Conservation (phyloP, 345 rosid genomes). For the Camelina hispida region DNA sequence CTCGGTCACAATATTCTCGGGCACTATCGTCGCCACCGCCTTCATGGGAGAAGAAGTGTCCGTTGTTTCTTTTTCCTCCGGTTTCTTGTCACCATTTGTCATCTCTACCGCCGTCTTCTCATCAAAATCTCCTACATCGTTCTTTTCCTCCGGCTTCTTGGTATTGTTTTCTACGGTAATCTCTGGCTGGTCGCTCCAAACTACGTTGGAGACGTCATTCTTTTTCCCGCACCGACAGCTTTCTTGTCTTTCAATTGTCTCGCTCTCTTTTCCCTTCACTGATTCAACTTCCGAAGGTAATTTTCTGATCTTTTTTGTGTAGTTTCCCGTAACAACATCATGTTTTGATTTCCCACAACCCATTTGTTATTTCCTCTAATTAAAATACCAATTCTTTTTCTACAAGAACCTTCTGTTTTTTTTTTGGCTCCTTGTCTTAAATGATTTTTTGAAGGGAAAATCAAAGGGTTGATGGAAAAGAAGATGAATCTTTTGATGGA, state of each 20-base stretch:
- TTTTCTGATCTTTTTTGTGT: constrained; percentile 48
- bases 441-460: background rate
- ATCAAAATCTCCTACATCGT: constrained; percentile 22
- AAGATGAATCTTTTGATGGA: constrained; percentile 25
- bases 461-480: constrained; percentile 4
- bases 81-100: background rate
- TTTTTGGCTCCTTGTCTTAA: background rate
- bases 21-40: background rate
- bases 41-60: background rate
- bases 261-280: constrained; percentile 38
- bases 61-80: constrained; percentile 18
- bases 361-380: constrained; percentile 41
- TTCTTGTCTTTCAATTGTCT: constrained; percentile 45
- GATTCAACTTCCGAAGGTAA: constrained; percentile 36
- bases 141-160: constrained; percentile 16
- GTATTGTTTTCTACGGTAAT: constrained; percentile 19
- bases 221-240: constrained; percentile 39
- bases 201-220: constrained; percentile 21
- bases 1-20: constrained; percentile 23
- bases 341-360: constrained; percentile 89
- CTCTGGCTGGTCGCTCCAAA: constrained; percentile 11
- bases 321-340: constrained; percentile 61
- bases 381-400: background rate
- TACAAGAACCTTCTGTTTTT: background rate
- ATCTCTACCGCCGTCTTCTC: constrained; percentile 6